Conservation (phyloP, 2,329 filamentous ascomycete genomes). For the Scolecobasidium constrictum region DNA sequence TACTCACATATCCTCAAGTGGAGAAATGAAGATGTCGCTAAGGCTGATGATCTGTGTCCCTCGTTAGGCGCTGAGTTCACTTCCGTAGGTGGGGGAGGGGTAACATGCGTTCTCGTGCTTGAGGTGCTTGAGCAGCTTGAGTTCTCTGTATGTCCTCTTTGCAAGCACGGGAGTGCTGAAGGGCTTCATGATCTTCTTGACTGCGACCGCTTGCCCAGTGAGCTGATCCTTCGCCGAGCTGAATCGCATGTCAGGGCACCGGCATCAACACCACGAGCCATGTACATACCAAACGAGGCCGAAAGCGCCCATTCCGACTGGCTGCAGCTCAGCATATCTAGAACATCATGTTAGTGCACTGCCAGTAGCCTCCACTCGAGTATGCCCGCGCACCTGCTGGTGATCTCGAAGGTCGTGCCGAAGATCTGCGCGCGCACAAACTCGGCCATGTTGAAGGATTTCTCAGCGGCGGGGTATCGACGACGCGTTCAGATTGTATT, state of each 20-base stretch:
- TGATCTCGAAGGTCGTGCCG: conserved; percentile 98
- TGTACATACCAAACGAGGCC: conserved; percentile 81
- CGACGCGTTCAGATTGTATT: no score
- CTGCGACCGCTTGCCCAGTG: conserved; percentile 89
- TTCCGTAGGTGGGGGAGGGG: background rate
- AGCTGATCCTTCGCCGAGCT: conserved; percentile 98
- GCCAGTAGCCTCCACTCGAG: background rate
- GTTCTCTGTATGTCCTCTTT: conserved; percentile 93
- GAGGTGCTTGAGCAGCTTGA: conserved; percentile 95
- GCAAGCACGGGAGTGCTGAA: conserved; percentile 98
- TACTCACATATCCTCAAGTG: conserved; percentile 90
- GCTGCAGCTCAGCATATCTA: conserved; percentile 96
- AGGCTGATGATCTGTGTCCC: conserved; percentile 70
- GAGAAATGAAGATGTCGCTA: conserved; percentile 99
- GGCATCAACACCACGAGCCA: background rate
- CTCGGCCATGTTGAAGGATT: conserved; percentile 76
- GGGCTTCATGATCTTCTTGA: conserved; percentile 99
- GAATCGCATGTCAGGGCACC: conserved; percentile 13
- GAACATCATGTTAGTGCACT: no score
- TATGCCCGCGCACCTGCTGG: conserved; percentile 61
- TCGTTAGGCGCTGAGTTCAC: no score
- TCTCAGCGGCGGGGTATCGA: no score
- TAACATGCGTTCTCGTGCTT: conserved; percentile 80
- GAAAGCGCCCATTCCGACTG: conserved; percentile 98
- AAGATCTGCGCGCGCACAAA: conserved; percentile 99